Conservation (phyloP, 768 basidiomycete genomes). For the Suillus discolor region DNA sequence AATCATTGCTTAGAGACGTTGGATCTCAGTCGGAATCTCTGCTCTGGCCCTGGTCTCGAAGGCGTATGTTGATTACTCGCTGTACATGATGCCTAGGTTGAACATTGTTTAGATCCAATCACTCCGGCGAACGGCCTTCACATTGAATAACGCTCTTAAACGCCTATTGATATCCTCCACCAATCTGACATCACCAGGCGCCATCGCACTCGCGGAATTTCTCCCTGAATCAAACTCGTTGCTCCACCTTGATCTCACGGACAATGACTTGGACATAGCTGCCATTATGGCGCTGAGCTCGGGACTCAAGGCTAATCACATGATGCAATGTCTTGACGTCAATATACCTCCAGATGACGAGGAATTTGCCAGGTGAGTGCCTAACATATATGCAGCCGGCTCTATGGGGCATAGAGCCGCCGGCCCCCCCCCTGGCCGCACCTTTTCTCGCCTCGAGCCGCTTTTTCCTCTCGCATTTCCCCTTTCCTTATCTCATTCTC, state of each 20-base stretch:
- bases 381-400: too few species aligned
- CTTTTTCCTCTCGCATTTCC: too few species aligned
- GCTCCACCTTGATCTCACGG: conserved; percentile 89
- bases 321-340: conserved; percentile 91
- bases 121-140: conserved; percentile 89
- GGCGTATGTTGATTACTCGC: conserved; percentile 60
- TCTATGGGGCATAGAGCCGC: too few species aligned
- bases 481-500: too few species aligned
- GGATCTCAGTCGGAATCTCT: conserved; percentile 91
- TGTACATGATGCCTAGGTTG: neutral
- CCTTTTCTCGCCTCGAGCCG: too few species aligned
- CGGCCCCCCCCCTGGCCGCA: too few species aligned
- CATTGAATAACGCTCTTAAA: conserved; percentile 88
- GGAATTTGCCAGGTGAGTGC: conserved; percentile 60
- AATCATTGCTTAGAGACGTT: conserved; percentile 93
- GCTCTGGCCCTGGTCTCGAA: conserved; percentile 85
- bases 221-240: conserved; percentile 87
- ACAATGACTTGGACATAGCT: conserved; percentile 81
- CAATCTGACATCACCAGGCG: conserved; percentile 75
- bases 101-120: conserved; percentile 64
- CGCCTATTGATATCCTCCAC: conserved; percentile 90
- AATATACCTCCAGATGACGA: conserved; percentile 88
- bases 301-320: conserved; percentile 80
- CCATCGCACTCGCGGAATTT: conserved; percentile 95
- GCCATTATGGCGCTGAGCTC: conserved; percentile 91